Percentiles rank a stretch among this genome's conserved stretches.
These are phyloP conservation scores for Torrubiellomyces zombiae DNA, from an alignment of 2,329 filamentous ascomycete species.

Conservation along the genomic window DNA sequence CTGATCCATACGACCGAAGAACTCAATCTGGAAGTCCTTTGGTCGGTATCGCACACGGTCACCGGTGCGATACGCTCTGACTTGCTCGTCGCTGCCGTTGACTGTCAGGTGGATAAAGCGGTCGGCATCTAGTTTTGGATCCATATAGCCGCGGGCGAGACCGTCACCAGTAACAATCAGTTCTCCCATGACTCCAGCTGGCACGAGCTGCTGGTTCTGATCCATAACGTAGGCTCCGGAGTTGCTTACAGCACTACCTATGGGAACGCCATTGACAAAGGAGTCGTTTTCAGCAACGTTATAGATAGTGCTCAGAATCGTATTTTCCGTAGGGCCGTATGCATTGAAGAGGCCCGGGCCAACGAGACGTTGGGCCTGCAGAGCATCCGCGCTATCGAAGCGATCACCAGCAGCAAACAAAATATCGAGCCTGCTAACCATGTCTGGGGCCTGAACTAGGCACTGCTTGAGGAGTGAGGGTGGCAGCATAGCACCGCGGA, in stretches of 20 bases:
- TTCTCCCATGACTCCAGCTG: slow-evolving; percentile 9
- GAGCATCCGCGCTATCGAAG: too few relatives aligned
- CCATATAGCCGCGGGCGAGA: slow-evolving; percentile 9
- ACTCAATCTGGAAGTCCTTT: slow-evolving; percentile 8
- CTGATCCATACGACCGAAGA: slow-evolving; percentile 10
- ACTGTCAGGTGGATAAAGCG: slow-evolving; percentile 6
- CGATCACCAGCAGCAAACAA: too few relatives aligned
- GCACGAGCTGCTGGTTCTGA: slow-evolving; percentile 5
- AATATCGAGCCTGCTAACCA: too few relatives aligned
- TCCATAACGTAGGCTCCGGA: slow-evolving; percentile 9
- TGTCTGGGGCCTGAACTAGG: too few relatives aligned
- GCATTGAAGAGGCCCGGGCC: too few relatives aligned
- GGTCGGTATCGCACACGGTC: slow-evolving; percentile 9
- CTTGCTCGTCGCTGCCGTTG: not conserved
- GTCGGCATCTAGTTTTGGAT: slow-evolving; percentile 1
- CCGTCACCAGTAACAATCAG: slow-evolving; percentile 11
- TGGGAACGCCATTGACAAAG: slow-evolving; percentile 8
- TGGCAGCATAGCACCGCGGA: too few relatives aligned
- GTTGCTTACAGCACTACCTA: slow-evolving; percentile 8
- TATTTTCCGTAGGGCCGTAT: slow-evolving; percentile 12
- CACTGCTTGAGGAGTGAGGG: too few relatives aligned
- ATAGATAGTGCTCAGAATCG: slow-evolving; percentile 6
- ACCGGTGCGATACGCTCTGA: slow-evolving; percentile 9
- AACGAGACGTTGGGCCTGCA: too few relatives aligned
- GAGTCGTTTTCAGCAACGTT: not conserved